These are phyloP conservation scores for Terfezia boudieri DNA, from an alignment of 495 filamentous ascomycete species.

Conservation along the genomic window DNA sequence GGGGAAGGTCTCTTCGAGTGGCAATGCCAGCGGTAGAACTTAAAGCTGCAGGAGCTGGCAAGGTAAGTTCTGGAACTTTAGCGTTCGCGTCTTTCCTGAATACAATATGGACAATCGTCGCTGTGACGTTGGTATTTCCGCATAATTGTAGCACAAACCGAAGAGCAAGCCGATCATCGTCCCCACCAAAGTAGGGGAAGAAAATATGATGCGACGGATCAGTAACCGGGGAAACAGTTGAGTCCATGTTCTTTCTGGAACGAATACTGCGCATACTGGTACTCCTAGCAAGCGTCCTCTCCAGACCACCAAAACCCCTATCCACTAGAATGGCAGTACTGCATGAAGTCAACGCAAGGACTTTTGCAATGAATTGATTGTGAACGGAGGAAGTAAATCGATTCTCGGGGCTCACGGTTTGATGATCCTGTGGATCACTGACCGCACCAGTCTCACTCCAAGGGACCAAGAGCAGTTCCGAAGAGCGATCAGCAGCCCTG, in stretches of 20 bases:
- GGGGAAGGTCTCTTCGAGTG: slow-evolving; percentile 3
- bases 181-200: slow-evolving; percentile 66
- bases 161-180: slow-evolving; percentile 64
- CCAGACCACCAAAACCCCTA: slow-evolving; percentile 38
- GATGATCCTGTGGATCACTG: slow-evolving; percentile 30
- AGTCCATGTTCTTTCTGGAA: slow-evolving; percentile 28
- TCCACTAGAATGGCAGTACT: slow-evolving; percentile 69
- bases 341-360: slow-evolving; percentile 36
- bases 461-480: slow-evolving; percentile 69
- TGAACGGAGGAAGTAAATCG: slow-evolving; percentile 32
- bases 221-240: slow-evolving; percentile 26
- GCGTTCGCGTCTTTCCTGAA: slow-evolving; percentile 19
- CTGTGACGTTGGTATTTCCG: slow-evolving; percentile 52
- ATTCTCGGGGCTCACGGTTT: slow-evolving; percentile 19
- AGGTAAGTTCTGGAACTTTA: slow-evolving; percentile 13
- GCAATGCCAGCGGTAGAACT: not conserved
- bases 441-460: slow-evolving; percentile 74
- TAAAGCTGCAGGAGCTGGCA: slow-evolving; percentile 11
- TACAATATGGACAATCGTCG: slow-evolving; percentile 38
- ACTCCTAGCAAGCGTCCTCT: slow-evolving; percentile 20
- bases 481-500: slow-evolving; percentile 40
- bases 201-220: slow-evolving; percentile 69
- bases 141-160: slow-evolving; percentile 62
- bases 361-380: slow-evolving; percentile 41
- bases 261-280: slow-evolving; percentile 20